Evolutionary conservation across 2,329 filamentous ascomycete genomes (phyloP), one percentile per base, ranked within the genome.

Genomic region (Ophiocordyceps polyrhachis-furcata): DNA sequence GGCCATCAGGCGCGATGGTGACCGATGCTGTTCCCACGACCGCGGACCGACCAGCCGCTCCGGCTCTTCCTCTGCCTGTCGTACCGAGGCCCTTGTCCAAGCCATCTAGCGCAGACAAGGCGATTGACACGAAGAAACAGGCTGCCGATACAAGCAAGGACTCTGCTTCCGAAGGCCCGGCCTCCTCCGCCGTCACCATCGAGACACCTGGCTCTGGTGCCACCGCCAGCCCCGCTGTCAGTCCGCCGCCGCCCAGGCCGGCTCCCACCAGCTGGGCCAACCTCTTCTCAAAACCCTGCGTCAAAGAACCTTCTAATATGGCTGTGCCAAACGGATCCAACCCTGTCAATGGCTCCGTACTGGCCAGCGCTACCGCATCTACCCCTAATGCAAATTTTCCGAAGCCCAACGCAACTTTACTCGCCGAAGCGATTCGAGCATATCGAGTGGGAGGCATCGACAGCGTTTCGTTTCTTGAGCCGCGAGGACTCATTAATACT

Each of bases 401-500:
- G 8, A 68, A 68, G 52, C 55, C 64, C 19, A 70, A 67, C 45
- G 57, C 61, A 21, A 77, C 57, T 59, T 80, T 83, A 17, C 67
- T 93, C 44, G 80, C 77, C 4, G 84, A 95, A 52, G 83, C 84
- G 32, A 70, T 98, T 44, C 73, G 73, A 43, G 74, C 76, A 25
- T 91, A 88, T 59, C 74, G 73, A 44, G 77, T 87, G 21, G 72
- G 76, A 46, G 68, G 70, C 35, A 70, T 71, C 35, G 66, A 74
- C 29, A 84, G 81, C 54, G 68, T 89, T 51, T 70, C 82, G 17
- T 95, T 95, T 56, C 71, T 98, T 43, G 86, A 96, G 63, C 91
- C 91, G 43, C 77, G 89, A 52, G 91, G 91, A 43, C 73, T 98
- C 56, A 83, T 94, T 52, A 98, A 98, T 64, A 93, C 89, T 38